Evolutionary conservation across 768 basidiomycete genomes (phyloP).

Genomic region (Hysterangium stoloniferum): DNA sequence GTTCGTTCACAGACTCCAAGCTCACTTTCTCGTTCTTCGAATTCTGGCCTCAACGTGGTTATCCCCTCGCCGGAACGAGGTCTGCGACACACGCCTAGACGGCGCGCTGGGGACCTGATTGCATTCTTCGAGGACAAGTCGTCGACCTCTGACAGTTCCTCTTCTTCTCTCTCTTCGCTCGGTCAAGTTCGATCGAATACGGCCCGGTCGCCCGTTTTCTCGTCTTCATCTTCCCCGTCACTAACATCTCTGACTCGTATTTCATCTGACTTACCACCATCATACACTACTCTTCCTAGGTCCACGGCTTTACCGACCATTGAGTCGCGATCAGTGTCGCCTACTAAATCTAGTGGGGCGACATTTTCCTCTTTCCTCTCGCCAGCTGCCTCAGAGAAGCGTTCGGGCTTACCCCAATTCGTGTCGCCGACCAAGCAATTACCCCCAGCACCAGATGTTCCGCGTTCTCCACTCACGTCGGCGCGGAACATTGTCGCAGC

Average conservation of each 20-base stretch:
- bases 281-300: background rate
- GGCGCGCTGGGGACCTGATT: constrained; percentile 62
- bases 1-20: constrained; percentile 35
- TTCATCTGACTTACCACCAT: background rate
- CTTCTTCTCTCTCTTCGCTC: constrained; percentile 16
- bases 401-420: background rate
- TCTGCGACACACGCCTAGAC: constrained; percentile 30
- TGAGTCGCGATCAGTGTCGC: constrained; percentile 8
- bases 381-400: constrained; percentile 5
- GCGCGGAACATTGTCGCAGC: constrained; percentile 72
- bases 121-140: constrained; percentile 63
- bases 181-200: background rate
- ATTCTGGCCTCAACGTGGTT: constrained; percentile 35
- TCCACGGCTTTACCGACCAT: constrained; percentile 1
- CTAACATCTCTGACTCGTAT: constrained; percentile 4
- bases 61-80: constrained; percentile 7
- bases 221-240: background rate
- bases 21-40: constrained; percentile 40
- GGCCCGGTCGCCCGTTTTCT: background rate
- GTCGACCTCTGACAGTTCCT: constrained; percentile 28
- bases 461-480: constrained; percentile 25
- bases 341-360: constrained; percentile 1
- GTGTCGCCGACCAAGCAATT: constrained; percentile 5
- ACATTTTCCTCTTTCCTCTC: constrained; percentile 9
- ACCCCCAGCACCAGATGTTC: background rate